Conservation (phyloP, 495 filamentous ascomycete species). For the Pyrenopolyporus hunteri region DNA sequence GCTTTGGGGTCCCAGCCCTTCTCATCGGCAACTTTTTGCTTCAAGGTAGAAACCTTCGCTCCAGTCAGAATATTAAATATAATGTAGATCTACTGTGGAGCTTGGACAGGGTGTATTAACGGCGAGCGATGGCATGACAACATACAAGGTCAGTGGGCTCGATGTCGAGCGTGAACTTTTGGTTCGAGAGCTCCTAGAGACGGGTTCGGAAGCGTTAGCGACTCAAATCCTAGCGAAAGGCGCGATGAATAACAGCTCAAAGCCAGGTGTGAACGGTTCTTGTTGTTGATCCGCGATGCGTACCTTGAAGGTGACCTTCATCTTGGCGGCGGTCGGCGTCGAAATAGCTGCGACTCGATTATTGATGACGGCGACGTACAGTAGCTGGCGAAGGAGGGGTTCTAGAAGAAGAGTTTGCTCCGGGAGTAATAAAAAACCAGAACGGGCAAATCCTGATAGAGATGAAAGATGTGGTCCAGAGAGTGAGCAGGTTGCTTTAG, state of each 20-base stretch:
- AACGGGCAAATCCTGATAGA: neutral
- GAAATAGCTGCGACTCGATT: conserved; percentile 32
- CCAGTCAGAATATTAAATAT: conserved; percentile 43
- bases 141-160: conserved; percentile 92
- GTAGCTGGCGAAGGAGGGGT: neutral
- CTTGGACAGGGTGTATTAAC: conserved; percentile 4
- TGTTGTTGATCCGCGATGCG: conserved; percentile 27
- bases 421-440: conserved; percentile 3
- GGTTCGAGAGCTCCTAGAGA: conserved; percentile 89
- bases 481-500: neutral
- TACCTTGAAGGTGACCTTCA: conserved; percentile 62
- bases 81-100: conserved; percentile 24
- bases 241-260: conserved; percentile 2
- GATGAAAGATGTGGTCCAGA: neutral
- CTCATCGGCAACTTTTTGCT: conserved; percentile 84
- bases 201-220: conserved; percentile 40
- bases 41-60: conserved; percentile 79
- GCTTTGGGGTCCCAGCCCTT: conserved; percentile 88
- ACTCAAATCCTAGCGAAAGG: conserved; percentile 3
- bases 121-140: conserved; percentile 38
- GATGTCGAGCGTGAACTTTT: conserved; percentile 94
- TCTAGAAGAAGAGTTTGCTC: neutral
- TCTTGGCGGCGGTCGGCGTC: conserved; percentile 49
- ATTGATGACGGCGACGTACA: conserved; percentile 6
- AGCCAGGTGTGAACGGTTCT: neutral